Percentiles rank a stretch among this genome's conserved stretches.
Evolutionary conservation across 768 basidiomycete genomes (phyloP).

Genomic region (Leccinum subtestaceum): DNA sequence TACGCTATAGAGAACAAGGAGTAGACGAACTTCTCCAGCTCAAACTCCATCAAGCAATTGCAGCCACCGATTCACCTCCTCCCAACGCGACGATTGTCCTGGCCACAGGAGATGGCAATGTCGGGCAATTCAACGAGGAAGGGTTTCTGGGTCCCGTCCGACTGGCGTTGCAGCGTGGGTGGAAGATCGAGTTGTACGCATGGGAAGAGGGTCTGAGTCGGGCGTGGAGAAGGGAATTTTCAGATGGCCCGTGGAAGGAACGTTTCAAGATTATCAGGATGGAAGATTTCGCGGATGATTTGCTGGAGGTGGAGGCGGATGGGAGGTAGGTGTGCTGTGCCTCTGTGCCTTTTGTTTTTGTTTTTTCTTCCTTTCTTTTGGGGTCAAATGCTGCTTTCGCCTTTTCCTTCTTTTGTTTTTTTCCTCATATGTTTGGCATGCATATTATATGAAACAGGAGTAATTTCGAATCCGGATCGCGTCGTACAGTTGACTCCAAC

Average conservation of each 20-base stretch:
- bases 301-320: slow-evolving; percentile 44
- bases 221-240: slow-evolving; percentile 74
- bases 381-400: not conserved
- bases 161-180: slow-evolving; percentile 83
- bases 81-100: slow-evolving; percentile 77
- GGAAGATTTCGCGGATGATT: slow-evolving; percentile 62
- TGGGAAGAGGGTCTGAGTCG: slow-evolving; percentile 85
- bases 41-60: slow-evolving; percentile 85
- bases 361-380: not conserved
- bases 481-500: not conserved
- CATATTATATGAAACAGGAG: not conserved
- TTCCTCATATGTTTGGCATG: not conserved
- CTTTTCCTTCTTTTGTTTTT: not conserved
- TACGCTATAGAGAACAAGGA: slow-evolving; percentile 84
- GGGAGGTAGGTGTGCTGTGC: slow-evolving; percentile 12
- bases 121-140: slow-evolving; percentile 88
- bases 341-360: not conserved
- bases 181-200: slow-evolving; percentile 93
- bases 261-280: slow-evolving; percentile 57
- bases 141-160: slow-evolving; percentile 89
- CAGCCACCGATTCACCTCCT: slow-evolving; percentile 63
- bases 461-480: not conserved
- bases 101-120: slow-evolving; percentile 92
- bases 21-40: slow-evolving; percentile 94
- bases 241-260: slow-evolving; percentile 41